A percentile compares a stretch with the other conserved stretches of the same genome.
Evolutionary conservation across 2,329 filamentous ascomycete species (phyloP).

Genomic region (Aquanectria penicillioides): DNA sequence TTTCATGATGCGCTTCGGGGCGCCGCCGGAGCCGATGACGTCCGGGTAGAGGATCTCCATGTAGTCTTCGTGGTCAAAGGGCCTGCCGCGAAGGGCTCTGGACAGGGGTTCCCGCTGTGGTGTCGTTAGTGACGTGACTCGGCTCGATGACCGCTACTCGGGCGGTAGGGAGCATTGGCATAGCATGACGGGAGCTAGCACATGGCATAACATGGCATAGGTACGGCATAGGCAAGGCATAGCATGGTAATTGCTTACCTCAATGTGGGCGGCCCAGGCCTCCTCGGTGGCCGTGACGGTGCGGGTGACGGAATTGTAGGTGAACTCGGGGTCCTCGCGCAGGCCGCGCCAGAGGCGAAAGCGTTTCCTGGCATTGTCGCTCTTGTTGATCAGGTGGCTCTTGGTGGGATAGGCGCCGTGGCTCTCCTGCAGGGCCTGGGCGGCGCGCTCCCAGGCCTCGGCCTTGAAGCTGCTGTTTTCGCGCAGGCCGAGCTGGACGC

Average conservation of each 20-base stretch:
- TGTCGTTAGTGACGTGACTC: slow-evolving; percentile 28
- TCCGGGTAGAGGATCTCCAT: slow-evolving; percentile 71
- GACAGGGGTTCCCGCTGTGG: slow-evolving; percentile 66
- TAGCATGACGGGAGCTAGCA: no score
- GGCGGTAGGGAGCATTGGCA: no score
- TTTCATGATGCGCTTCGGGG: slow-evolving; percentile 68
- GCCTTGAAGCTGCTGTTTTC: slow-evolving; percentile 71
- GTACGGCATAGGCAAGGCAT: not conserved
- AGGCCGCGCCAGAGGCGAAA: slow-evolving; percentile 70
- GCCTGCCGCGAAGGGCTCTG: slow-evolving; percentile 64
- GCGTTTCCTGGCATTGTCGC: slow-evolving; percentile 70
- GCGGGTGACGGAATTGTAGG: slow-evolving; percentile 60
- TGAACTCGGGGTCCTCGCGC: slow-evolving; percentile 66
- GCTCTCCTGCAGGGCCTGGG: slow-evolving; percentile 62
- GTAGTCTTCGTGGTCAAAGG: slow-evolving; percentile 69
- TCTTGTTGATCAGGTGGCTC: slow-evolving; percentile 71
- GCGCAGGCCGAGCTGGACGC: slow-evolving; percentile 64
- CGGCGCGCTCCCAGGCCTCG: slow-evolving; percentile 69
- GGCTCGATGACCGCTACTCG: not conserved
- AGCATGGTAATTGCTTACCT: slow-evolving; percentile 52
- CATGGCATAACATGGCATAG: no score
- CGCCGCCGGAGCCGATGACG: slow-evolving; percentile 67
- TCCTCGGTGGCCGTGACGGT: slow-evolving; percentile 67
- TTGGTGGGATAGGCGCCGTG: slow-evolving; percentile 68
- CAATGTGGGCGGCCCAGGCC: slow-evolving; percentile 66